Evolutionary conservation across 345 rosid species (phyloP), one percentile per base, ranked within the genome.

Genomic region (Eucalyptus erythrocorys): DNA sequence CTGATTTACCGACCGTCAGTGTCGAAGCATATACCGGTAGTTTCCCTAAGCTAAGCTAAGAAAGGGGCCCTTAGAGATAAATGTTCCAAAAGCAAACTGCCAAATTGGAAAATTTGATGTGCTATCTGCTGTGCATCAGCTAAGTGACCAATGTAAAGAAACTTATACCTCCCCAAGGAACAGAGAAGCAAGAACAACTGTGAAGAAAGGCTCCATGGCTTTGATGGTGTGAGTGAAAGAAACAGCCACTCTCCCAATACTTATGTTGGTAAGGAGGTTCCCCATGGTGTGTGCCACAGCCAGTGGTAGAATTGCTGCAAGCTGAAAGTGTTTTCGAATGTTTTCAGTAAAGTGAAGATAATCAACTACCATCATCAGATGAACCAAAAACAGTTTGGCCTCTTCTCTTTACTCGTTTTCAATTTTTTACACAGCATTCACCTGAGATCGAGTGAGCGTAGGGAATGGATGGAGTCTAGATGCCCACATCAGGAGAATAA

Each of bases 141-240:
- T 26, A 42, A 57, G 49, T 34, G 68, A n/a, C 61, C 26, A 0
- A 34, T 24, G 59, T 76, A 43, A 76, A 34, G 32, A 32, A n/a
- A 45, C 61, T 47, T 71, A 53, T 88, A 97, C 99, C 95, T 96
- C 96, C 27, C 94, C 94, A 85, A 97, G 94, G 87, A 96, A 91
- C 86, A 95, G 90, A 68, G 93, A 79, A 85, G 98, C 94, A 71
- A 97, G 92, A 85, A 95, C 89, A 90, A 96, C 99, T 4, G 97
- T 94, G 95, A 96, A 97, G 92, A 97, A 95, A 51, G 98, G 99
- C 90, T 97, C 99, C 99, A 97, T 93, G 51, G 98, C 95, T 93
- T 96, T 97, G 93, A 97, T 92, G 22, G 99, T 97, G 92, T 97
- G 98, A 48, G 99, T 97, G 94, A 97, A 96, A 6, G 99, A 97